Conservation (phyloP, 768 basidiomycete species). For the Dioszegia aurantiaca region DNA sequence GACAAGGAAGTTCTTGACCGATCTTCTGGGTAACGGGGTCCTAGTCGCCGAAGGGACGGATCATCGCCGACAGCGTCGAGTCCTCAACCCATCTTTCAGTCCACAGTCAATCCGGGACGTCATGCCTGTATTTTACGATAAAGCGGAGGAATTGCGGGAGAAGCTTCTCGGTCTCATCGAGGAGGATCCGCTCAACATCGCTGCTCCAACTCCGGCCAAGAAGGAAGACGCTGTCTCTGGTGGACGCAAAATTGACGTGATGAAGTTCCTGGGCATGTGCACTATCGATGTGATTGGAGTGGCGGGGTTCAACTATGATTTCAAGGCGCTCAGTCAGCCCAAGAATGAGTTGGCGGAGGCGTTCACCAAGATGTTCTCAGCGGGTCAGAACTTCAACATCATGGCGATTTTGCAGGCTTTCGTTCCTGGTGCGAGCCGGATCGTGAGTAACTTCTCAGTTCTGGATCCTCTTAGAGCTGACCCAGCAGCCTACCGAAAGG, state of each 20-base stretch:
- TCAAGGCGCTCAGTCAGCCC: constrained; percentile 78
- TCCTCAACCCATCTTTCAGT: constrained; percentile 54
- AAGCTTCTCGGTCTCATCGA: constrained; percentile 31
- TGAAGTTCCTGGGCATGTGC: constrained; percentile 62
- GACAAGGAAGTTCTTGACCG: constrained; percentile 68
- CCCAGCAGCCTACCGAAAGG: constrained; percentile 56
- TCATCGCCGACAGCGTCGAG: constrained; percentile 71
- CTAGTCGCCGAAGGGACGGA: constrained; percentile 56
- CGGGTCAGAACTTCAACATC: constrained; percentile 22
- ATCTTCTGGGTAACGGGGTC: constrained; percentile 69
- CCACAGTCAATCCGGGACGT: constrained; percentile 58
- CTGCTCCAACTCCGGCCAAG: constrained; percentile 22
- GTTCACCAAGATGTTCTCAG: constrained; percentile 52
- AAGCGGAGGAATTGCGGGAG: constrained; percentile 58
- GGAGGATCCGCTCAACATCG: constrained; percentile 8
- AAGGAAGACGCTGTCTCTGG: constrained; percentile 26
- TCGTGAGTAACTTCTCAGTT: constrained; percentile 24
- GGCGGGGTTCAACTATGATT: constrained; percentile 72
- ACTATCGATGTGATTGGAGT: constrained; percentile 76
- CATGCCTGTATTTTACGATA: constrained; percentile 62
- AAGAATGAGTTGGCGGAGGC: constrained; percentile 83
- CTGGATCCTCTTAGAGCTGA: not conserved
- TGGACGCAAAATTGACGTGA: constrained; percentile 57
- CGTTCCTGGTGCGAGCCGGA: constrained; percentile 48
- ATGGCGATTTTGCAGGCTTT: constrained; percentile 49